These are phyloP conservation scores for Fragilaria crotonensis DNA, from an alignment of 108 stramenopile genomes.

Conservation along the genomic window DNA sequence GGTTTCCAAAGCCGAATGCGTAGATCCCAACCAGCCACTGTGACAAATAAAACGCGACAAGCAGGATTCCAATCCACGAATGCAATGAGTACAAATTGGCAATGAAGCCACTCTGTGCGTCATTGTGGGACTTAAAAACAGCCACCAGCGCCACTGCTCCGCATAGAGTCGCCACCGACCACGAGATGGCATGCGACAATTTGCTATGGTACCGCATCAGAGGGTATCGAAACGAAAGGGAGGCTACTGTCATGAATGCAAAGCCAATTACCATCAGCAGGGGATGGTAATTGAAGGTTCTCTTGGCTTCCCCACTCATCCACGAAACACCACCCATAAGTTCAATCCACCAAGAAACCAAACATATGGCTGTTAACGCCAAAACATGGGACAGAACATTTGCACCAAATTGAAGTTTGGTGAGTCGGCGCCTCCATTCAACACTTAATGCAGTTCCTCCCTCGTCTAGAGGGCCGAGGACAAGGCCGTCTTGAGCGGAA, in stretches of 20 bases:
- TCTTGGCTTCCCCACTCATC: conserved; percentile 38
- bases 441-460: no score
- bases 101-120: conserved; percentile 47
- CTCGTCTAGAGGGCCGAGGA: no score
- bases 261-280: conserved; percentile 62
- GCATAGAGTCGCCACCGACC: conserved; percentile 43
- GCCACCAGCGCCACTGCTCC: conserved; percentile 47
- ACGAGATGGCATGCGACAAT: conserved; percentile 34
- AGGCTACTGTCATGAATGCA: conserved; percentile 56
- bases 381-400: conserved; percentile 2
- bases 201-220: conserved; percentile 28
- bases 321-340: conserved; percentile 41
- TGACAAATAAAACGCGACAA: conserved; percentile 36
- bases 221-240: conserved; percentile 41
- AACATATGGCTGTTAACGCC: not conserved
- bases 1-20: conserved; percentile 26
- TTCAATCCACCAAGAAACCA: conserved; percentile 23
- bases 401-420: not conserved
- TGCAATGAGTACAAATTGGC: conserved; percentile 76
- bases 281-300: conserved; percentile 82
- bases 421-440: conserved; percentile 2
- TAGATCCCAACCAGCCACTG: conserved; percentile 41
- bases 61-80: conserved; percentile 62
- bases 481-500: no score
- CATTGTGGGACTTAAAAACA: conserved; percentile 68